Conservation (phyloP, 2,329 filamentous ascomycete genomes). For the Microdochium paspali region DNA sequence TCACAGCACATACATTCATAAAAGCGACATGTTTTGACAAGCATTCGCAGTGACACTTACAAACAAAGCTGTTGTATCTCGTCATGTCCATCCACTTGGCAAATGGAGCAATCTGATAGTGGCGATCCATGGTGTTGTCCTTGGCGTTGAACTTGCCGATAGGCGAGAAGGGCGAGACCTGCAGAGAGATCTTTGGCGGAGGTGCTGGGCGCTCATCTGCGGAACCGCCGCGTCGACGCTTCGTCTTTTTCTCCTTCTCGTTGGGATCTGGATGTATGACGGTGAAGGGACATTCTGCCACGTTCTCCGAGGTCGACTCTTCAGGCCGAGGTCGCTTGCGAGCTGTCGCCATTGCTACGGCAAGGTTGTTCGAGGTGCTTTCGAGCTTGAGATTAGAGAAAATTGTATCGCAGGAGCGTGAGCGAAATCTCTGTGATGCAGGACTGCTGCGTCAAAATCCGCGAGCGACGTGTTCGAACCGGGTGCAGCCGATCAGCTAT, state of each 20-base stretch:
- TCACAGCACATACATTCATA: slow-evolving; percentile 33
- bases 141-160: slow-evolving; percentile 42
- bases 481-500: no score
- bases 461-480: no score
- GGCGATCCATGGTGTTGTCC: slow-evolving; percentile 42
- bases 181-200: slow-evolving; percentile 30
- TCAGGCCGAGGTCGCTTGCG: slow-evolving; percentile 43
- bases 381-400: no score
- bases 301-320: slow-evolving; percentile 35
- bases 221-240: slow-evolving; percentile 33
- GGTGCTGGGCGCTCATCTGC: slow-evolving; percentile 29
- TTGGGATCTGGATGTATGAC: slow-evolving; percentile 36
- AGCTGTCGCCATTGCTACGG: slow-evolving; percentile 23
- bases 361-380: not conserved
- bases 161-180: slow-evolving; percentile 44
- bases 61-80: slow-evolving; percentile 50
- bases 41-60: no score
- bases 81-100: slow-evolving; percentile 50
- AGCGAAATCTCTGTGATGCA: no score
- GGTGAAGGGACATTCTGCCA: slow-evolving; percentile 47
- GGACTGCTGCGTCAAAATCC: no score
- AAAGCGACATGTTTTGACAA: no score
- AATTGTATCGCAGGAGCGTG: no score
- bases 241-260: slow-evolving; percentile 37
- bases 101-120: slow-evolving; percentile 42